These are phyloP conservation scores for Coniella vitis DNA, from an alignment of 2,329 filamentous ascomycete species.

Conservation along the genomic window DNA sequence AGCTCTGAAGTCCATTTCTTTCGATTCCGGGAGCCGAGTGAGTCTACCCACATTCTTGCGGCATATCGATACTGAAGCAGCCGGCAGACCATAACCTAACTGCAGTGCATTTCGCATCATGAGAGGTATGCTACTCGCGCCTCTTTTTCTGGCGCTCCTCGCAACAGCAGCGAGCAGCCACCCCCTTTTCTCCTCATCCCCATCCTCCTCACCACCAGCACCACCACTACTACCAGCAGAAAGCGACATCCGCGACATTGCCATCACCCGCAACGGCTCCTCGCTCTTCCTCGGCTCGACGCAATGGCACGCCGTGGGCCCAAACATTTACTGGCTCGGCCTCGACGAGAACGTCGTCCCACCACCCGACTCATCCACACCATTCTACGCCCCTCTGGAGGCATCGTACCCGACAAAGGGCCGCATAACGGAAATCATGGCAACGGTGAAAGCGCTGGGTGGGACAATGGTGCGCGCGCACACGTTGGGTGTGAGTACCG, in stretches of 20 bases:
- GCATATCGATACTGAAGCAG: too few relatives aligned
- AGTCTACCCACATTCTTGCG: too few relatives aligned
- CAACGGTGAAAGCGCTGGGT: slow-evolving; percentile 35
- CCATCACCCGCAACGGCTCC: slow-evolving; percentile 30
- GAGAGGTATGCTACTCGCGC: too few relatives aligned
- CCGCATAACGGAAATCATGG: slow-evolving; percentile 39
- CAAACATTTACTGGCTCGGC: slow-evolving; percentile 45
- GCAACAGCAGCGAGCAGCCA: too few relatives aligned
- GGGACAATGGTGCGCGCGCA: slow-evolving; percentile 39
- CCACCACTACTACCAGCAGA: background rate
- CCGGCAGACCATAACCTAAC: too few relatives aligned
- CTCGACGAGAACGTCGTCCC: slow-evolving; percentile 43
- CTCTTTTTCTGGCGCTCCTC: too few relatives aligned
- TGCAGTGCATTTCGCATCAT: too few relatives aligned
- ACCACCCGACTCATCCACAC: slow-evolving; percentile 27
- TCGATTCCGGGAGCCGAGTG: too few relatives aligned
- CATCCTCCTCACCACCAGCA: background rate
- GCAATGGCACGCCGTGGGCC: slow-evolving; percentile 37
- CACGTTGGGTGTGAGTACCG: slow-evolving; percentile 38
- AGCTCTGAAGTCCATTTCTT: too few relatives aligned
- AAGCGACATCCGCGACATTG: slow-evolving; percentile 17
- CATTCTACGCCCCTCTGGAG: slow-evolving; percentile 36
- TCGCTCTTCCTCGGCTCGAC: slow-evolving; percentile 30
- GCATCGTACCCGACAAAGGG: slow-evolving; percentile 40
- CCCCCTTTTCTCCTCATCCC: too few relatives aligned